Evolutionary conservation across 129 eudicot species (phyloP).

Genomic region (Pittosporum tobira): DNA sequence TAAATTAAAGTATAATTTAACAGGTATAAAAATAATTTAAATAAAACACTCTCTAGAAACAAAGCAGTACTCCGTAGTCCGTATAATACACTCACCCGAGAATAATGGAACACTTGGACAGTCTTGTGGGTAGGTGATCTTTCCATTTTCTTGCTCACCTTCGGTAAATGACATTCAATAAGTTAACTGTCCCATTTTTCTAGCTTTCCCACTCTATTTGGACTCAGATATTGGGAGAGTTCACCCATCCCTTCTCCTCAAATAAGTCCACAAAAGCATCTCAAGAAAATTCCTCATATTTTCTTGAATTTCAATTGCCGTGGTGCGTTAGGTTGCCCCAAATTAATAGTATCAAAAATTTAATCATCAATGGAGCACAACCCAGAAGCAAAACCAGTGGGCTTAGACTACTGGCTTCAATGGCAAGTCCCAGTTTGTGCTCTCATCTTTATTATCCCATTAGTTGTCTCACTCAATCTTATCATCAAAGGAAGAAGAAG

Average conservation of each 20-base stretch:
- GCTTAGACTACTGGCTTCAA: slow-evolving; percentile 54
- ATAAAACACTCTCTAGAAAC: too few species aligned
- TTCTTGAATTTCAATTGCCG: slow-evolving; percentile 1
- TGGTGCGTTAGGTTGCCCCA: background rate
- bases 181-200: too few species aligned
- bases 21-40: too few species aligned
- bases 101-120: too few species aligned
- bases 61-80: too few species aligned
- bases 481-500: slow-evolving; percentile 13
- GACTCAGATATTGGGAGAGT: too few species aligned
- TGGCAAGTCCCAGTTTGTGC: slow-evolving; percentile 69
- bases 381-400: slow-evolving; percentile 13
- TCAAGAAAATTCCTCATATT: background rate
- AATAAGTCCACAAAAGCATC: background rate
- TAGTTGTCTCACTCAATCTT: slow-evolving; percentile 20
- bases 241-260: background rate
- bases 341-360: background rate
- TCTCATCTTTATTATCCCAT: slow-evolving; percentile 46
- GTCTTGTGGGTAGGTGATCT: too few species aligned
- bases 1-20: too few species aligned
- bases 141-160: too few species aligned
- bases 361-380: background rate
- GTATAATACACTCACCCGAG: too few species aligned
- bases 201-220: too few species aligned
- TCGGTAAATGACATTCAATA: too few species aligned